Conservation (phyloP, 164 flowering plant genomes). For the Vitis rupestris region DNA sequence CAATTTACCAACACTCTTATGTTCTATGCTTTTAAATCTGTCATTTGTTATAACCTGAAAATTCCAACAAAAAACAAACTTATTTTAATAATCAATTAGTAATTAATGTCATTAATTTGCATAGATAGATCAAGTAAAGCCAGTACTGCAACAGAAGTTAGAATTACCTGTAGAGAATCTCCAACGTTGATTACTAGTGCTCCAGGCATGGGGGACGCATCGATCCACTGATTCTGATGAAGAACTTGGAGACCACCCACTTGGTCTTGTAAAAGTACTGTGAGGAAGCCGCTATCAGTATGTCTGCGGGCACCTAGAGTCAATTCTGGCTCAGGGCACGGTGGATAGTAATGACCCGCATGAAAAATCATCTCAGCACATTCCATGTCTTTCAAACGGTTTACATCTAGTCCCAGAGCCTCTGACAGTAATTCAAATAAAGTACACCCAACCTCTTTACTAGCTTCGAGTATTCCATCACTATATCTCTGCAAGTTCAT, state of each 20-base stretch:
- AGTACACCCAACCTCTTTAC: constrained; percentile 5
- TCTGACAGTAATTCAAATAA: constrained; percentile 27
- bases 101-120: too few relatives aligned
- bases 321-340: constrained; percentile 32
- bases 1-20: constrained; percentile 22
- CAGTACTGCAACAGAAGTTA: too few relatives aligned
- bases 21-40: constrained; percentile 25
- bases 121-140: too few relatives aligned
- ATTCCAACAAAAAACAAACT: too few relatives aligned
- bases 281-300: constrained; percentile 23
- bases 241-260: constrained; percentile 33
- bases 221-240: constrained; percentile 23
- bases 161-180: constrained; percentile 23
- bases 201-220: constrained; percentile 25
- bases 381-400: constrained; percentile 18
- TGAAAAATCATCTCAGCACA: constrained; percentile 10
- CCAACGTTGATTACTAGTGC: constrained; percentile 28
- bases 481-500: constrained; percentile 9
- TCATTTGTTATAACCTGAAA: constrained; percentile 24
- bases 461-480: constrained; percentile 14
- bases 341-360: constrained; percentile 26
- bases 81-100: too few relatives aligned
- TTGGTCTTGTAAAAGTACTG: constrained; percentile 34
- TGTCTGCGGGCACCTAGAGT: constrained; percentile 24
- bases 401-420: constrained; percentile 22